phyloP scores from a whole-genome alignment of 306 rosid genomes.

The Myrica gale region DNA sequence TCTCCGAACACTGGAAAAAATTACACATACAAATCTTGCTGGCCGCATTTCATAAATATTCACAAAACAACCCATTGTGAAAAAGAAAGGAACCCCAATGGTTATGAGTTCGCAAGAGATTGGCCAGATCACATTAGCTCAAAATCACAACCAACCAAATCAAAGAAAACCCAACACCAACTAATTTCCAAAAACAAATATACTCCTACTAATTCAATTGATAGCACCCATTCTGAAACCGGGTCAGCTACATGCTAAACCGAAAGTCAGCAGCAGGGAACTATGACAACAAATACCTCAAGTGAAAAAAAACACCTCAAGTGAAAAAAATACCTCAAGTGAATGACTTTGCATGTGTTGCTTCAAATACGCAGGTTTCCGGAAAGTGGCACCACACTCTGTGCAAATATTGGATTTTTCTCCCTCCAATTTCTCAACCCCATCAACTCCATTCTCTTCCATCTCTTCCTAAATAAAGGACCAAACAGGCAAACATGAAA shows the following conservation, averaged over 20 bases:
- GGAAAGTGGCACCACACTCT: slow-evolving; percentile 70
- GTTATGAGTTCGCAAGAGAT: neutral
- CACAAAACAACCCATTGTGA: too few relatives aligned
- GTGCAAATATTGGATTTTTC: slow-evolving; percentile 49
- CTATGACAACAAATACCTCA: slow-evolving; percentile 51
- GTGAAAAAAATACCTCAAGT: slow-evolving; percentile 65
- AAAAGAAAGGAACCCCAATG: neutral
- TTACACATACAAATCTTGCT: neutral
- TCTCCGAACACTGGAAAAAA: too few relatives aligned
- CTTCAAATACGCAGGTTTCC: slow-evolving; percentile 64
- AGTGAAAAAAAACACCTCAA: too few relatives aligned
- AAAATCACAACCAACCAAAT: neutral
- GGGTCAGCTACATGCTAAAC: too few relatives aligned
- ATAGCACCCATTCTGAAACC: too few relatives aligned
- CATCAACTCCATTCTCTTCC: slow-evolving; percentile 33
- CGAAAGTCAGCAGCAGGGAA: neutral
- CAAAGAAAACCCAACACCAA: neutral
- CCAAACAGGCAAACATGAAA: neutral
- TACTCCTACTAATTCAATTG: neutral
- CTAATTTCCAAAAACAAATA: neutral
- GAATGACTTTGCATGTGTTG: slow-evolving; percentile 90
- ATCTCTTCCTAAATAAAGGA: slow-evolving; percentile 45
- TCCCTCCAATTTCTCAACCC: slow-evolving; percentile 18
- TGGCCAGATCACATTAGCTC: neutral
- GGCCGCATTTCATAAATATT: too few relatives aligned